phyloP scores from a whole-genome alignment of 2,329 filamentous ascomycete species.

The Microcyclospora tardicrescens region DNA sequence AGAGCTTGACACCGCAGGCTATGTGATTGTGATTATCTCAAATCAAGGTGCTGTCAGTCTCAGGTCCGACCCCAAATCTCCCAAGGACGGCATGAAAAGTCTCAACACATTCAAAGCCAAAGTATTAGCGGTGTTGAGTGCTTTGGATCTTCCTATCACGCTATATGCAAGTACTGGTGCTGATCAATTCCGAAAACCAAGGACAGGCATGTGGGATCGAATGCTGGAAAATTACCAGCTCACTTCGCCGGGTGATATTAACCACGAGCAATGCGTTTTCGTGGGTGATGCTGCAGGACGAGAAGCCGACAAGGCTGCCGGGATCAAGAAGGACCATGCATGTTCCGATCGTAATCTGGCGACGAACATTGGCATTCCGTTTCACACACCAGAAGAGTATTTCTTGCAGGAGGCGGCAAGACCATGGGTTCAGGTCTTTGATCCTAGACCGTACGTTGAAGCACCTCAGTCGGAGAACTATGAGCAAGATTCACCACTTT shows the following conservation, averaged over 20 bases:
- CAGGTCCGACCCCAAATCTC: slow-evolving; percentile 51
- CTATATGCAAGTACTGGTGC: slow-evolving; percentile 78
- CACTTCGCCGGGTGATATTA: slow-evolving; percentile 40
- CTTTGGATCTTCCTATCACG: slow-evolving; percentile 61
- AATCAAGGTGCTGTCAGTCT: slow-evolving; percentile 80
- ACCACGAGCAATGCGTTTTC: slow-evolving; percentile 62
- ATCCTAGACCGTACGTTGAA: slow-evolving; percentile 45
- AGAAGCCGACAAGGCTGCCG: slow-evolving; percentile 28
- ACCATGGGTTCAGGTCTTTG: slow-evolving; percentile 57
- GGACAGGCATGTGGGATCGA: slow-evolving; percentile 76
- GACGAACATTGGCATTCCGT: slow-evolving; percentile 66
- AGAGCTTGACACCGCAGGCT: slow-evolving; percentile 59
- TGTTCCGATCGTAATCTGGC: slow-evolving; percentile 63
- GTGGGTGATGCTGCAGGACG: slow-evolving; percentile 69
- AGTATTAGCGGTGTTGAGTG: slow-evolving; percentile 52
- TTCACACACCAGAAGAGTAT: slow-evolving; percentile 82
- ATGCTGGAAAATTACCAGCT: slow-evolving; percentile 41
- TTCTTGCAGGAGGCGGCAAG: slow-evolving; percentile 59
- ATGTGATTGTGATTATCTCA: slow-evolving; percentile 64
- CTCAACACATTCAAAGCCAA: slow-evolving; percentile 75
- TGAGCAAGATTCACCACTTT: slow-evolving; percentile 9
- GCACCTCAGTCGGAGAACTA: slow-evolving; percentile 19
- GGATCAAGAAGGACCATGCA: slow-evolving; percentile 43
- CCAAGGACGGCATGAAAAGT: slow-evolving; percentile 54
- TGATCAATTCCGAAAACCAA: slow-evolving; percentile 76